Base-by-base conservation (phyloP, 208 protist species). In the Leishmania mexicana region DNA sequence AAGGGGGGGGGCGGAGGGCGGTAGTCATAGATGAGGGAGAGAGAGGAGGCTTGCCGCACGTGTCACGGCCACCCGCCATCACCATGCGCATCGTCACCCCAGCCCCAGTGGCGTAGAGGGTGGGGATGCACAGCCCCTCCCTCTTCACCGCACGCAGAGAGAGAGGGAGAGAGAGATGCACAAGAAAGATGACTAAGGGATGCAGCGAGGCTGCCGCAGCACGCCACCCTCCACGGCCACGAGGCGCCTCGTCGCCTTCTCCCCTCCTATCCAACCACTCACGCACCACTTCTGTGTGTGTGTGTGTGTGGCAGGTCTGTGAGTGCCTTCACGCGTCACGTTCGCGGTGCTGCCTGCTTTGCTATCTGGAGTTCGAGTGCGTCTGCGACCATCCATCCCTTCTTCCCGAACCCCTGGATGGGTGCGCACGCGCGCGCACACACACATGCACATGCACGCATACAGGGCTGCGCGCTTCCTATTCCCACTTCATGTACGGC, bases 401-500 rank as follows among this genome's bases (percentile, higher is more conserved):
- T 11, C 31, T 67, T 67, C 40, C 60, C n/a, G 24, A n/a, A 38
- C 60, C 13, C 11, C 24, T 38, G 60, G 60, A 17, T 6, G 60
- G 40, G 38, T 47, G 15, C 35, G 19, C 8, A 0, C 15, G 15
- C 35, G 19, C 2, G 4, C 15, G 19, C 35, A 5, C 65, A 8
- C 17, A 38, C 15, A 13, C 0, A 62, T 65, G 73, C 40, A 60
- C 64, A 79, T 54, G 76, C 24, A 78, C n/a, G 45, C 28, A 79
- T 67, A 81, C 31, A 31, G 40, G 83, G 76, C 11, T 35, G 58
- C 28, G 60, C 31, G n/a, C 31, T 42, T 31, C 47, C 49, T 88
- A 87, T 3, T 94, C 89, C 91, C 91, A 95, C 45, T 89, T 90
- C 94, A 95, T 96, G 87, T 95, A 97, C 21, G 92, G 83, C 76